Evolutionary conservation across 2,329 filamentous ascomycete species (phyloP).

Genomic region (Calonectria pteridis): DNA sequence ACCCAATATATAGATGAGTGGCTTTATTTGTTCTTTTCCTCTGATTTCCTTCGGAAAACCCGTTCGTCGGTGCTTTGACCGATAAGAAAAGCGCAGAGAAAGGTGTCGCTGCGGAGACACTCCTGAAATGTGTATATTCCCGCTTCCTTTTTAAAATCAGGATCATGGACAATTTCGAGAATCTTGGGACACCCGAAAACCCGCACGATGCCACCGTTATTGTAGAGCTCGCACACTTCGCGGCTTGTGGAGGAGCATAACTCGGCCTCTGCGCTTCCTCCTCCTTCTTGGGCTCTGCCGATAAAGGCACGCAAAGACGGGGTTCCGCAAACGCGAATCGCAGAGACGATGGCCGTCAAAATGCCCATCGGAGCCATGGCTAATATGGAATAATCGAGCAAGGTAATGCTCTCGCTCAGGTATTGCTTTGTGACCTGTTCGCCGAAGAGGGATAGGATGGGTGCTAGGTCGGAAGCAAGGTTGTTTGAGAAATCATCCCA

Average conservation of each 20-base stretch:
- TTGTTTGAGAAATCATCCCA: no score
- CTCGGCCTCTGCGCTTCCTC: constrained; percentile 51
- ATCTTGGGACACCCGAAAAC: constrained; percentile 50
- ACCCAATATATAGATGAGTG: background rate
- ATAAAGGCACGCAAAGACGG: constrained; percentile 52
- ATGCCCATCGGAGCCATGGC: constrained; percentile 54
- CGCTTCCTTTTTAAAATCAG: no score
- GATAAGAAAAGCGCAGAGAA: background rate
- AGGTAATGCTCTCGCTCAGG: constrained; percentile 49
- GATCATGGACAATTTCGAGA: constrained; percentile 46
- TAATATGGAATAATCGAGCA: constrained; percentile 49
- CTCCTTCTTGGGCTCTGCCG: constrained; percentile 53
- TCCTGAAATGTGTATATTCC: constrained; percentile 9
- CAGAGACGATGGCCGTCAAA: constrained; percentile 51
- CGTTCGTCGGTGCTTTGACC: constrained; percentile 1
- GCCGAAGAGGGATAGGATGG: constrained; percentile 53
- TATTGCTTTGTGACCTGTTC: constrained; percentile 55
- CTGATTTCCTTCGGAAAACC: background rate
- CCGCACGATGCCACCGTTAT: constrained; percentile 47
- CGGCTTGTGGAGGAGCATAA: constrained; percentile 55
- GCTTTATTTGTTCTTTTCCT: background rate
- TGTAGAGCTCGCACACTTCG: constrained; percentile 55
- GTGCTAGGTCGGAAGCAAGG: constrained; percentile 47
- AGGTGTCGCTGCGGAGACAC: background rate
- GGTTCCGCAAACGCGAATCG: constrained; percentile 48